A percentile compares a stretch with the other conserved stretches of the same genome.
Conservation (phyloP, 1,284 basidiomycete genomes). For the Ceratobasidium sp. region DNA sequence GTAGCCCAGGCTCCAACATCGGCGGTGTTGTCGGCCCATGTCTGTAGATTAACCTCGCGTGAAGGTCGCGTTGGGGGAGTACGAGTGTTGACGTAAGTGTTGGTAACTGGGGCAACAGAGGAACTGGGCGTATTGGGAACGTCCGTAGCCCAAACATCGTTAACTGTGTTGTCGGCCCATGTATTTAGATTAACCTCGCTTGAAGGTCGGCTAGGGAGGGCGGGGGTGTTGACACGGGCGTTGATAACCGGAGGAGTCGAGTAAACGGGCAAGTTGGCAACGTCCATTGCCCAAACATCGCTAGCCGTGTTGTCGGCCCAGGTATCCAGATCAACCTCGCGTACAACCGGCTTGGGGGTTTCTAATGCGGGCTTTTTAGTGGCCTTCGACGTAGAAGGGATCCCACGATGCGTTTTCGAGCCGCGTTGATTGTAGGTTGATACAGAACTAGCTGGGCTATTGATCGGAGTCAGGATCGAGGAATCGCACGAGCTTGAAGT, state of each 20-base stretch:
- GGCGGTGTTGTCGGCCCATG: too few species aligned
- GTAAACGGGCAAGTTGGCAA: not conserved
- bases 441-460: not conserved
- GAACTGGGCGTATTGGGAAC: too few species aligned
- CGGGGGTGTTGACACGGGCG: too few species aligned
- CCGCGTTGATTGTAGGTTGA: not conserved
- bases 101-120: too few species aligned
- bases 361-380: not conserved
- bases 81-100: too few species aligned
- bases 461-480: conserved; percentile 26
- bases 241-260: not conserved
- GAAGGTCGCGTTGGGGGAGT: too few species aligned
- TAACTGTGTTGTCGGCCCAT: conserved; percentile 9
- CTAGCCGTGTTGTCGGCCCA: conserved; percentile 1
- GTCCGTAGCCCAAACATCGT: too few species aligned
- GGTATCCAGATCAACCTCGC: not conserved
- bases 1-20: not conserved
- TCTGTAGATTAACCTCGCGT: too few species aligned
- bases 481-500: conserved; percentile 17
- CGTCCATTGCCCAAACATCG: conserved; percentile 2
- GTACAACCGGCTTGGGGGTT: not conserved
- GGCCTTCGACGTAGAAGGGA: not conserved
- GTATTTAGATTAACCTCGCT: not conserved
- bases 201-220: not conserved
- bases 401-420: not conserved